Base-by-base conservation (phyloP, 805 yeast species). In the Metschnikowia lochheadii region DNA sequence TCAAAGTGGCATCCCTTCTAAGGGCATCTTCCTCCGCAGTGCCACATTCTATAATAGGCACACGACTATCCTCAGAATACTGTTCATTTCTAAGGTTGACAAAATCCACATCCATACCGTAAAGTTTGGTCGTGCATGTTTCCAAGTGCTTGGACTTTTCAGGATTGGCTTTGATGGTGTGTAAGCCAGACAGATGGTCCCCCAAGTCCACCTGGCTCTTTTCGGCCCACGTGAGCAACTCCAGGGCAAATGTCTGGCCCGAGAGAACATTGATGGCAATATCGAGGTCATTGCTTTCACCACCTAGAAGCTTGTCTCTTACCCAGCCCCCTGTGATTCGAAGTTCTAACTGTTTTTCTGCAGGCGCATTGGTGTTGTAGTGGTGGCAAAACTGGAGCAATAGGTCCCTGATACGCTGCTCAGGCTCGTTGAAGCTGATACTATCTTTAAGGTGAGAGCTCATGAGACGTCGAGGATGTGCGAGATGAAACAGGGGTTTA, bases 241-340 rank as follows among this genome's bases (percentile, higher is more conserved):
- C 79, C 32, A 73, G 72, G 1, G 96, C 97, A 69, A 94, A 92
- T 33, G 82, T 83, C 60, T 87, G 90, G 0, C 99, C 99, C 0
- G 96, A 81, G 62, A 89, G 69, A 49, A 76, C 76, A 66, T 94
- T 90, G 44, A 94, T 82, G 6, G 97, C 97, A 44, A 94, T 88
- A 61, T 94, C 99, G 31, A 94, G 74, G 65, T 94, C 99, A 62
- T 92, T 83, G 39, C 92, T 84, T 20, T 81, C 82, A 43, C 78
- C 76, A 0, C 96, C 96, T 31, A 94, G 72, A 29, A 94, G 72
- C 68, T 94, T 94, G 66, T 94, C 99, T 59, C 99, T 78, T 2
- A 94, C 99, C 99, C 99, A 92, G 0, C 99, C 99, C 34, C 99
- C 99, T 0, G 97, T 91, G 57, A 94, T 87, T 53, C 99, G 67